Conservation (phyloP, 495 filamentous ascomycete species). For the Cenococcum geophilum region DNA sequence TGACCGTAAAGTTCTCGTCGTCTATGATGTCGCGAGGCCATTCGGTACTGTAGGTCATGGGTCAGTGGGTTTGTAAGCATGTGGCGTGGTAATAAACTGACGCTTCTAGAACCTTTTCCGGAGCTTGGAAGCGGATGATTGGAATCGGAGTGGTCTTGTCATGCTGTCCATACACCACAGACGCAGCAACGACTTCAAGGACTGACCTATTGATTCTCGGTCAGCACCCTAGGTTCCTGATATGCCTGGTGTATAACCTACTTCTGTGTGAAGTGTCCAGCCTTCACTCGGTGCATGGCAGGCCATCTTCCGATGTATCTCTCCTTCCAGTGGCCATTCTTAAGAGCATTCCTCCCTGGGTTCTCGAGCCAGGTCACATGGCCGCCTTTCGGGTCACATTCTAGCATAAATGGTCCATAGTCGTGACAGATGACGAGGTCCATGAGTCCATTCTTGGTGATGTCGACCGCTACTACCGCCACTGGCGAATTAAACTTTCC, state of each 20-base stretch:
- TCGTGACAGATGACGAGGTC: constrained; percentile 28
- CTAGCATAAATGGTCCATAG: constrained; percentile 10
- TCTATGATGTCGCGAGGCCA: constrained; percentile 27
- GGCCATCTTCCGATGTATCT: constrained; percentile 29
- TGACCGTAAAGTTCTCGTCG: constrained; percentile 25
- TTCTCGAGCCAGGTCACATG: constrained; percentile 29
- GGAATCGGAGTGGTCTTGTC: constrained; percentile 22
- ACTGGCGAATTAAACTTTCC: constrained; percentile 14
- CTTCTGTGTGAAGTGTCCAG: constrained; percentile 31
- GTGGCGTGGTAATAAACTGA: constrained; percentile 6
- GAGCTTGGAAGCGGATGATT: constrained; percentile 24
- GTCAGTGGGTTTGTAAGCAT: background rate
- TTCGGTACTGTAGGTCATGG: constrained; percentile 23
- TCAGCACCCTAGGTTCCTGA: too few species aligned
- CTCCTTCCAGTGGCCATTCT: constrained; percentile 11
- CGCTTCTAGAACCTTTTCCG: constrained; percentile 19
- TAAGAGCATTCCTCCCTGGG: constrained; percentile 17
- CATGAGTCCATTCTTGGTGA: constrained; percentile 20
- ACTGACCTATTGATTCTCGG: background rate
- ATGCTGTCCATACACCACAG: background rate
- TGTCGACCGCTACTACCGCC: constrained; percentile 19
- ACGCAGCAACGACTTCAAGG: background rate
- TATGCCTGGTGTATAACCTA: too few species aligned
- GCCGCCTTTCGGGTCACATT: constrained; percentile 14
- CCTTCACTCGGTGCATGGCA: constrained; percentile 26